Conservation (phyloP, 345 rosid species). For the Citrus maxima region DNA sequence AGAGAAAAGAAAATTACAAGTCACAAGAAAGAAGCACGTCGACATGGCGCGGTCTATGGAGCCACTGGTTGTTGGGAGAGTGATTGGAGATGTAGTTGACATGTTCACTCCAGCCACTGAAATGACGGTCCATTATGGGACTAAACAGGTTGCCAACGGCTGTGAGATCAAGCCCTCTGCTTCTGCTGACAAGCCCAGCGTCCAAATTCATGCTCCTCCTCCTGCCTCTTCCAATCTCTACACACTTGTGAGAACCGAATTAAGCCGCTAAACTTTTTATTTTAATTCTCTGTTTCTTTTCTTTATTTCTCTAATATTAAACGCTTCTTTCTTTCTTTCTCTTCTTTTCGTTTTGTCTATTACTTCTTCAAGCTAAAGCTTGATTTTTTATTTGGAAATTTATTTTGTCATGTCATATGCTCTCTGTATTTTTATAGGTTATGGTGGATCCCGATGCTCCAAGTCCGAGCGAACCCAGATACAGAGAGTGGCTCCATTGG, state of each 20-base stretch:
- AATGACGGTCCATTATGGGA: conserved; percentile 23
- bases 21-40: too few relatives aligned
- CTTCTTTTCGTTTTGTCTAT: too few relatives aligned
- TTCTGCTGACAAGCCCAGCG: conserved; percentile 7
- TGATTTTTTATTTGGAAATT: too few relatives aligned
- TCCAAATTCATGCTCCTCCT: conserved; percentile 7
- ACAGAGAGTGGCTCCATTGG: conserved; percentile 34
- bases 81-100: conserved; percentile 34
- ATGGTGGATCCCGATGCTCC: conserved; percentile 41
- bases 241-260: conserved; percentile 13
- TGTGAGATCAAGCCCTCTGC: conserved; percentile 31
- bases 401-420: too few relatives aligned
- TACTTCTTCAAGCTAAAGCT: too few relatives aligned
- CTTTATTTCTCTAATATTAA: too few relatives aligned
- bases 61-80: conserved; percentile 29
- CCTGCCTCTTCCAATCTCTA: conserved; percentile 16
- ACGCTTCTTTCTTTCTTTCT: neutral
- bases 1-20: too few relatives aligned
- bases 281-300: neutral
- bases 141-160: conserved; percentile 24
- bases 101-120: conserved; percentile 16
- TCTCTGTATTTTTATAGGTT: conserved; percentile 7
- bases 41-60: conserved; percentile 25
- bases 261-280: too few relatives aligned
- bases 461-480: conserved; percentile 33